Percentiles rank a stretch among this genome's conserved stretches.
Evolutionary conservation across 192 early-diverging fungal species (phyloP).

Genomic region (Coemansia sp.): DNA sequence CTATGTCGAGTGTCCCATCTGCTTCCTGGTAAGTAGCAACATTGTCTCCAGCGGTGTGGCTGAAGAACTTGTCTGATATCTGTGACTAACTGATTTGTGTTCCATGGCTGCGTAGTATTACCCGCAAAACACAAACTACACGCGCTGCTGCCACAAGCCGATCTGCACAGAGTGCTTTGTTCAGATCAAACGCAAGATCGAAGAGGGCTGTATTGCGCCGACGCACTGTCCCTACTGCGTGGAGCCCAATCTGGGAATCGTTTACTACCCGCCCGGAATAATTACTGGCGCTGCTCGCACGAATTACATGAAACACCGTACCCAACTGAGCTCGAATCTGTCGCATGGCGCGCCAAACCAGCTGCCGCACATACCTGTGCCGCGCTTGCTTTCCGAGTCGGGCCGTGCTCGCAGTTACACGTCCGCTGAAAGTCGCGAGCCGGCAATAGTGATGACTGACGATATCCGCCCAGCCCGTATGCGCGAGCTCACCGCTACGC

Average conservation of each 20-base stretch:
- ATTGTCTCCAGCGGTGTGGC: background rate
- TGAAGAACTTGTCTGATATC: background rate
- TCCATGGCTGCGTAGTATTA: conserved; percentile 62
- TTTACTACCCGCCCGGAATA: conserved; percentile 61
- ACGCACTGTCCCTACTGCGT: conserved; percentile 89
- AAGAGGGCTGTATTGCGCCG: conserved; percentile 62
- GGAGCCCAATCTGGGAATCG: conserved; percentile 78
- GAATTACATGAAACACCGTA: conserved; percentile 4
- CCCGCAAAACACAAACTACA: conserved; percentile 88
- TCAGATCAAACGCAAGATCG: conserved; percentile 83
- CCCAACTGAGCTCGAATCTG: conserved; percentile 22
- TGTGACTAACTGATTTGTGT: conserved; percentile 1
- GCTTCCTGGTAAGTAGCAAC: conserved; percentile 62
- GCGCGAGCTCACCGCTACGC: conserved; percentile 12
- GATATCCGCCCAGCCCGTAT: conserved; percentile 34
- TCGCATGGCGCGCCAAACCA: conserved; percentile 15
- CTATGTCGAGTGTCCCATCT: conserved; percentile 92
- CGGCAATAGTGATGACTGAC: conserved; percentile 62
- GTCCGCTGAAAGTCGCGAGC: conserved; percentile 54
- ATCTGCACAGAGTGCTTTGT: conserved; percentile 98
- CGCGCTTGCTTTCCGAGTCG: conserved; percentile 6
- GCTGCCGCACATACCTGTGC: background rate
- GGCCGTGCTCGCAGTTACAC: conserved; percentile 40
- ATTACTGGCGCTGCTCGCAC: background rate
- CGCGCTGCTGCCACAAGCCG: conserved; percentile 91